Percentiles rank a stretch among this genome's conserved stretches.
Conservation (phyloP, 192 early-diverging fungal genomes). For the Coemansia sp. region DNA sequence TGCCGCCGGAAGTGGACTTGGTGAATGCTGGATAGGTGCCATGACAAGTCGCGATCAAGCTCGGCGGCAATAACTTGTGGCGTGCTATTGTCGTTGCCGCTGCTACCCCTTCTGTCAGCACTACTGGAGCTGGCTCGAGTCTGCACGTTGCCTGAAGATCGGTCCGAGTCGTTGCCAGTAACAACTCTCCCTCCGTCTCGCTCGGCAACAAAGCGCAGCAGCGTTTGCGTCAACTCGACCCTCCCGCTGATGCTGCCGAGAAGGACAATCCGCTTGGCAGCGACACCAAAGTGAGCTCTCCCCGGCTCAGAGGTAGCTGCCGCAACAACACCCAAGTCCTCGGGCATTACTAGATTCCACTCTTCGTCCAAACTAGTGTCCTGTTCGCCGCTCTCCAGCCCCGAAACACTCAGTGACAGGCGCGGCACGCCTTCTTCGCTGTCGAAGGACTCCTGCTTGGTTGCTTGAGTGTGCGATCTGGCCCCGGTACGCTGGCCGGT, state of each 20-base stretch:
- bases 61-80: slow-evolving; percentile 35
- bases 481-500: slow-evolving; percentile 12
- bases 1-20: slow-evolving; percentile 47
- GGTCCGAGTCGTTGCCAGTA: slow-evolving; percentile 13
- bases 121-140: neutral
- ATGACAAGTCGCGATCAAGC: slow-evolving; percentile 27
- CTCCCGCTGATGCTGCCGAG: slow-evolving; percentile 34
- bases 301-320: slow-evolving; percentile 14
- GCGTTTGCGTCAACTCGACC: slow-evolving; percentile 30
- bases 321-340: slow-evolving; percentile 27
- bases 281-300: slow-evolving; percentile 18
- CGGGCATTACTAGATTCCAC: slow-evolving; percentile 41
- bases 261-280: slow-evolving; percentile 30
- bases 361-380: slow-evolving; percentile 24
- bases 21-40: slow-evolving; percentile 33
- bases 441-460: slow-evolving; percentile 2
- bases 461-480: neutral
- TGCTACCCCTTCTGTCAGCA: neutral
- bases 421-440: slow-evolving; percentile 27
- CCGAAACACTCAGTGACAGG: slow-evolving; percentile 32
- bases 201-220: slow-evolving; percentile 31
- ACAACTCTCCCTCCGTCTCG: slow-evolving; percentile 16
- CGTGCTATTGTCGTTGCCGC: neutral
- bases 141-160: neutral
- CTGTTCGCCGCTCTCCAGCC: slow-evolving; percentile 1